Evolutionary conservation across 1,139 yeast genomes (phyloP).

Genomic region (Debaryomyces coudertii): DNA sequence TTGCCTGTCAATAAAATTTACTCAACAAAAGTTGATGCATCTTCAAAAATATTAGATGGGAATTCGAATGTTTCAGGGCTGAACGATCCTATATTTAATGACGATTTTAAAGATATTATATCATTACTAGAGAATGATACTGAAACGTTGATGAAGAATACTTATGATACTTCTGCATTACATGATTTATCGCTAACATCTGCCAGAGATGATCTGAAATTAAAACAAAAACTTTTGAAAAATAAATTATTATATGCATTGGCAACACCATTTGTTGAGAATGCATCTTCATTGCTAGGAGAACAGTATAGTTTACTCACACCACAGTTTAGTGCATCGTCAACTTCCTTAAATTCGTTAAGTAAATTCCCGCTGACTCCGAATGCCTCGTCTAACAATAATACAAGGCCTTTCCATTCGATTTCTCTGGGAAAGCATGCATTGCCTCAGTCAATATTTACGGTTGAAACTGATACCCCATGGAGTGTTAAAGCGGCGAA

Average conservation of each 20-base stretch:
- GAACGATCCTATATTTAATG: constrained; percentile 12
- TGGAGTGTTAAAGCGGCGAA: constrained; percentile 85
- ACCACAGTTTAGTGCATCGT: constrained; percentile 27
- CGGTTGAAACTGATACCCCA: constrained; percentile 75
- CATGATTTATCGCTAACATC: constrained; percentile 59
- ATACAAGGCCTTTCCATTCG: constrained; percentile 57
- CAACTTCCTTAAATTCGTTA: constrained; percentile 33
- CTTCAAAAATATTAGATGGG: not conserved
- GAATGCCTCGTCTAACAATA: constrained; percentile 16
- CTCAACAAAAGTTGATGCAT: constrained; percentile 14
- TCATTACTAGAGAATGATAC: constrained; percentile 43
- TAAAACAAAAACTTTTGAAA: constrained; percentile 48
- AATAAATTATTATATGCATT: constrained; percentile 63
- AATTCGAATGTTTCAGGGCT: not conserved
- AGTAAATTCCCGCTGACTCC: constrained; percentile 13
- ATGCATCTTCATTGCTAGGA: constrained; percentile 43
- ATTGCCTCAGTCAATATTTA: constrained; percentile 80
- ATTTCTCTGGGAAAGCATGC: constrained; percentile 67
- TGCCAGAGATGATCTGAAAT: constrained; percentile 24
- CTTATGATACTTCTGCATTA: constrained; percentile 54
- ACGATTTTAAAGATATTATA: constrained; percentile 51
- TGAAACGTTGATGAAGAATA: constrained; percentile 30
- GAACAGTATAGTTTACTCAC: constrained; percentile 12
- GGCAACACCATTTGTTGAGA: constrained; percentile 75
- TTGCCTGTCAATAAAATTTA: constrained; percentile 34